phyloP scores from a whole-genome alignment of 1,139 yeast genomes.

The Taphrina communis region DNA sequence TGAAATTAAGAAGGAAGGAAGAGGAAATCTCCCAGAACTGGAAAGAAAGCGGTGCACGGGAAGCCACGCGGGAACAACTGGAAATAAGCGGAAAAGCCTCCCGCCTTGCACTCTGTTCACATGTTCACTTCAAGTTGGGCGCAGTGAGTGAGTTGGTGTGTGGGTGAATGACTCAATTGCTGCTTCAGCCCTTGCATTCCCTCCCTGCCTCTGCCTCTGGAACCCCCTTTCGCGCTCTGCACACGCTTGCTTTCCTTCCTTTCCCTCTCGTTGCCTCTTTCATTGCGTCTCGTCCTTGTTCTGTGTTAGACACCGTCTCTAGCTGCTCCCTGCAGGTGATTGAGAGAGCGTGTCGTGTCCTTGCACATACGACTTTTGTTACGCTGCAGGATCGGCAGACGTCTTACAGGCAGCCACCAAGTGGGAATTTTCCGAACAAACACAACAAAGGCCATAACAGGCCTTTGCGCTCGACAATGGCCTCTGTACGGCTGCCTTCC shows the following conservation, averaged over 20 bases:
- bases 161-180: too few species aligned
- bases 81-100: too few species aligned
- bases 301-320: neutral
- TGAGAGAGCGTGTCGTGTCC: neutral
- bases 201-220: constrained; percentile 11
- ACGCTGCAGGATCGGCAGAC: neutral
- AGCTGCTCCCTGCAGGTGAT: too few species aligned
- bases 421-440: constrained; percentile 2
- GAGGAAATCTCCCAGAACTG: too few species aligned
- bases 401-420: neutral
- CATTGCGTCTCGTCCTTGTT: neutral
- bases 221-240: constrained; percentile 7
- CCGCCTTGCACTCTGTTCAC: too few species aligned
- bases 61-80: neutral
- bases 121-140: too few species aligned
- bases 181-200: constrained; percentile 11
- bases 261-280: neutral
- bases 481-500: constrained; percentile 12
- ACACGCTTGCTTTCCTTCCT: neutral
- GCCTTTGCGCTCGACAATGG: constrained; percentile 1
- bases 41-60: neutral
- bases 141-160: too few species aligned
- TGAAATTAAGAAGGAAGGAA: too few species aligned
- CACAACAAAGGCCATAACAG: constrained; percentile 6
- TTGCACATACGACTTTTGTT: neutral